Conservation (phyloP, 306 rosid genomes). For the Corylus americana region DNA sequence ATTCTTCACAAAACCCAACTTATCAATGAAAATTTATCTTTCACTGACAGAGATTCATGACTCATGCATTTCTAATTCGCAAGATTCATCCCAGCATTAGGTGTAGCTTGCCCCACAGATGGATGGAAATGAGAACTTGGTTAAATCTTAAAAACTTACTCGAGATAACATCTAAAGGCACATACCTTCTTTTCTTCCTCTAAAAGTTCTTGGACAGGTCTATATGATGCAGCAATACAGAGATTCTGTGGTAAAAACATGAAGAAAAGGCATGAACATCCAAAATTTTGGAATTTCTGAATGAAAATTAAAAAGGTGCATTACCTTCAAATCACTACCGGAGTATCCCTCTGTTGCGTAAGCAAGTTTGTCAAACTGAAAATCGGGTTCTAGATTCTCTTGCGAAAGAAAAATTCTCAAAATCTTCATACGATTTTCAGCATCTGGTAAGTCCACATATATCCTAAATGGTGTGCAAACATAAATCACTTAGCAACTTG, state of each 20-base stretch:
- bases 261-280: conserved; percentile 15
- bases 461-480: conserved; percentile 53
- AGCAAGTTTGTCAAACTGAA: conserved; percentile 78
- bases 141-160: not conserved
- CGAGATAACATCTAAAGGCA: not conserved
- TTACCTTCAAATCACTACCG: conserved; percentile 96
- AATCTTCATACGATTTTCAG: conserved; percentile 83
- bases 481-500: conserved; percentile 18
- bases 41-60: not conserved
- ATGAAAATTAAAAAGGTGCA: not conserved
- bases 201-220: conserved; percentile 92
- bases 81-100: not conserved
- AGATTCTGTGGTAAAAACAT: conserved; percentile 67
- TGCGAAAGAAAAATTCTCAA: conserved; percentile 80
- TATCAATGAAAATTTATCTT: not conserved
- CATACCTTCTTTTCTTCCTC: conserved; percentile 73
- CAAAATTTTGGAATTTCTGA: not conserved
- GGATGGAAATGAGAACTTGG: not conserved
- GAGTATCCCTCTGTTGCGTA: conserved; percentile 90
- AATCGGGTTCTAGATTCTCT: conserved; percentile 69
- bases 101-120: not conserved
- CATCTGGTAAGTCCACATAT: conserved; percentile 93
- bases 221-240: conserved; percentile 92
- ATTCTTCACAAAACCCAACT: not conserved
- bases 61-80: not conserved